Conservation (phyloP, 305 asterid genomes). For the Fraxinus albicans region DNA sequence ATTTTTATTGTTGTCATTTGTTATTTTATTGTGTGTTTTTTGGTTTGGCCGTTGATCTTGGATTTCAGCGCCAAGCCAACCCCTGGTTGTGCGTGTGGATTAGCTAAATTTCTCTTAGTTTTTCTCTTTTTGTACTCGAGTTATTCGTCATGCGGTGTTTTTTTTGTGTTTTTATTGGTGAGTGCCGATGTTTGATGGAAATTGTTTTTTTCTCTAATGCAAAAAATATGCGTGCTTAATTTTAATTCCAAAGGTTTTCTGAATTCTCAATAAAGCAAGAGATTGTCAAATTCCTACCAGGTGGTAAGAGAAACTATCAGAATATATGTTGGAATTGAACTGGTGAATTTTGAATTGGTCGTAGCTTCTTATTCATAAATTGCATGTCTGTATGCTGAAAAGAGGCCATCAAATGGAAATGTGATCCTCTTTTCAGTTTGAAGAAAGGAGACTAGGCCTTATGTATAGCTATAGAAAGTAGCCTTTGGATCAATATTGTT, state of each 20-base stretch:
- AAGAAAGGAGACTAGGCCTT: neutral
- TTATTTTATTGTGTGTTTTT: neutral
- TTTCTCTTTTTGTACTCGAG: conserved; percentile 12
- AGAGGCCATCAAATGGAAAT: neutral
- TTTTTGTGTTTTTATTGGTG: conserved; percentile 2
- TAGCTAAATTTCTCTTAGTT: neutral
- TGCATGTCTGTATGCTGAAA: neutral
- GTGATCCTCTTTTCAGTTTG: neutral
- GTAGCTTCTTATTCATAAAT: neutral
- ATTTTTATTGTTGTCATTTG: neutral
- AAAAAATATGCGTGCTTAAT: neutral
- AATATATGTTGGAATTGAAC: neutral
- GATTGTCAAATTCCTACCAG: neutral
- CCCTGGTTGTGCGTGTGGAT: conserved; percentile 19
- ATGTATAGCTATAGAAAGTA: neutral
- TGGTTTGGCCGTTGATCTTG: conserved; percentile 16
- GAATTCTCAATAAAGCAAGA: neutral
- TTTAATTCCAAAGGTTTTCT: neutral
- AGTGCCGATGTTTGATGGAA: neutral
- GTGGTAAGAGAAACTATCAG: neutral
- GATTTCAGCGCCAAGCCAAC: conserved; percentile 13
- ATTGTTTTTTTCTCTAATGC: neutral
- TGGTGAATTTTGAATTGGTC: neutral
- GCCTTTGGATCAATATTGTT: neutral
- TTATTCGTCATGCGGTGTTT: conserved; percentile 9